These are phyloP conservation scores for Podospora didyma DNA, from an alignment of 495 filamentous ascomycete genomes.

Conservation along the genomic window DNA sequence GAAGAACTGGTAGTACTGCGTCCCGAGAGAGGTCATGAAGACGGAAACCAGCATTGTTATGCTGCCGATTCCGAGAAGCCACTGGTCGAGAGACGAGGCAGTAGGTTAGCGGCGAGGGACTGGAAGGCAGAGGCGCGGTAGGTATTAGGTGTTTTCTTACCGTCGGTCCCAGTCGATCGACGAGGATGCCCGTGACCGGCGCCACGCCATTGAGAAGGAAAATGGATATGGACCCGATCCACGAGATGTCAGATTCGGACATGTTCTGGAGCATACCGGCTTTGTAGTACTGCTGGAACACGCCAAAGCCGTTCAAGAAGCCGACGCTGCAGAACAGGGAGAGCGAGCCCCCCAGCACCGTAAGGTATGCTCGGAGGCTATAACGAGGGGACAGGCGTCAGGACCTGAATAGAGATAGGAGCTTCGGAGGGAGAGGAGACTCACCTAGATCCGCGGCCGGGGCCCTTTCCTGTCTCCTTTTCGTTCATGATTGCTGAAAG, in stretches of 20 bases:
- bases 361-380: constrained; percentile 20
- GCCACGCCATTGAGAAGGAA: constrained; percentile 42
- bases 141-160: constrained; percentile 17
- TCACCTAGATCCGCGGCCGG: too few relatives aligned
- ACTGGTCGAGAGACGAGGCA: not conserved
- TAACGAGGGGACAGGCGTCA: too few relatives aligned
- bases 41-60: constrained; percentile 18
- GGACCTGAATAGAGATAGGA: too few relatives aligned
- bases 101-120: not conserved
- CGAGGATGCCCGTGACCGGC: constrained; percentile 35
- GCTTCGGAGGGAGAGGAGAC: too few relatives aligned
- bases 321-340: constrained; percentile 39
- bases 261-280: constrained; percentile 36
- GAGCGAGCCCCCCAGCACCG: constrained; percentile 18
- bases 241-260: constrained; percentile 43
- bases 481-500: too few relatives aligned
- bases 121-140: too few relatives aligned
- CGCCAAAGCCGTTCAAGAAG: constrained; percentile 54
- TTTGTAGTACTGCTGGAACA: constrained; percentile 58
- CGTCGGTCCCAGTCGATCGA: constrained; percentile 41
- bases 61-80: constrained; percentile 12
- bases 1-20: constrained; percentile 53
- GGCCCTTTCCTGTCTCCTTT: too few relatives aligned
- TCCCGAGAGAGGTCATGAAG: constrained; percentile 53
- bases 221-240: constrained; percentile 44